Evolutionary conservation across 331 rosid genomes (phyloP).

Genomic region (Cucumis variabilis): DNA sequence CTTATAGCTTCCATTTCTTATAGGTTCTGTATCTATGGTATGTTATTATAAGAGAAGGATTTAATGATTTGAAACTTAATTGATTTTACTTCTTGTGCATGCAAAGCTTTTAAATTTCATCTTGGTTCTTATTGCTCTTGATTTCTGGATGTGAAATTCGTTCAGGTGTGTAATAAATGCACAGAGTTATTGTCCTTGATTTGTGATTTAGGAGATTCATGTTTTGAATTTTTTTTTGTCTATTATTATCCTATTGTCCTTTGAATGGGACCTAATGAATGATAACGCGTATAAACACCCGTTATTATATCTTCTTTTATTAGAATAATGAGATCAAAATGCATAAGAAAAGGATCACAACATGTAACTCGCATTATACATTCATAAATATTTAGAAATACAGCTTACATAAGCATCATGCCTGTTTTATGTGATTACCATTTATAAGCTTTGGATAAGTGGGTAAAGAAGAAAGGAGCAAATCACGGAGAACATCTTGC

Average conservation of each 20-base stretch:
- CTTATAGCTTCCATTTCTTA: slow-evolving; percentile 6
- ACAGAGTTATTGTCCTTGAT: not conserved
- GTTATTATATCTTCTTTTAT: no score
- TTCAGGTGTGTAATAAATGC: not conserved
- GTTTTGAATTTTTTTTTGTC: not conserved
- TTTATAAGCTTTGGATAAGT: no score
- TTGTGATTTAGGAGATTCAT: not conserved
- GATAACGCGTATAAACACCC: no score
- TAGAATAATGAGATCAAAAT: no score
- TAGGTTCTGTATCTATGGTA: not conserved
- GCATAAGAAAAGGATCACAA: no score
- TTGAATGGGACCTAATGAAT: not conserved
- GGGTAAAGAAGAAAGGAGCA: no score
- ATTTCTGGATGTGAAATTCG: not conserved
- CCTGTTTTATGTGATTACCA: no score
- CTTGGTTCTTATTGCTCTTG: not conserved
- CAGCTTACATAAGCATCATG: no score
- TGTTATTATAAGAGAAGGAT: not conserved
- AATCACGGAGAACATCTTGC: no score
- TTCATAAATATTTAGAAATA: no score
- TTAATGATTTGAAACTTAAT: not conserved
- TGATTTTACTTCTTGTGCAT: not conserved
- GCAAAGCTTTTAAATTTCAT: not conserved
- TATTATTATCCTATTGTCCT: not conserved
- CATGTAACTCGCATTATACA: no score